A percentile compares a stretch with the other conserved stretches of the same genome.
Conservation (phyloP, 192 early-diverging fungal genomes). For the Chytriomyces sp. region DNA sequence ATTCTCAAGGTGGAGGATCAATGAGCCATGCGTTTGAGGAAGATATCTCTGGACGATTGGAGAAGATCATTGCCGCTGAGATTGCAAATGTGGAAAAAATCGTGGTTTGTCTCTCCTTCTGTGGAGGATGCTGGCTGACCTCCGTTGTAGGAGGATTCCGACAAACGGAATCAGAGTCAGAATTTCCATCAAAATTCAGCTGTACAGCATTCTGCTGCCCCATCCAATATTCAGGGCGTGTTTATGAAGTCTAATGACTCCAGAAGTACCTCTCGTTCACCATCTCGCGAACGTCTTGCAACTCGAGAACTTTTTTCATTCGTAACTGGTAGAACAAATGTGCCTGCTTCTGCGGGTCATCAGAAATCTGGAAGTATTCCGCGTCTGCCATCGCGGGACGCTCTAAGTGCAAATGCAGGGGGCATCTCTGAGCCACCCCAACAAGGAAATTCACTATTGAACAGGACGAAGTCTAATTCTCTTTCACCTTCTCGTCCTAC, state of each 20-base stretch:
- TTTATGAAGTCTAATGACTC: not conserved
- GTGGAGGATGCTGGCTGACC: not conserved
- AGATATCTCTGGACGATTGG: slow-evolving; percentile 20
- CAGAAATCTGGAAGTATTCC: not conserved
- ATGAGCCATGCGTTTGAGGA: no score
- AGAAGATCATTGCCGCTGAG: slow-evolving; percentile 15
- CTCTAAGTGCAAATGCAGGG: not conserved
- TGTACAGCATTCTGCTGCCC: not conserved
- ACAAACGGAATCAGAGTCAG: not conserved
- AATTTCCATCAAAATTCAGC: not conserved
- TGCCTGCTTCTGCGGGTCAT: not conserved
- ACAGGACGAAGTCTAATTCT: no score
- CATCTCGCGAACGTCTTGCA: not conserved
- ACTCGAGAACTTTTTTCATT: not conserved
- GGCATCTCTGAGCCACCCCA: not conserved
- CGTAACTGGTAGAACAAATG: not conserved
- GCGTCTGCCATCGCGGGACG: not conserved
- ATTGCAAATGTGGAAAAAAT: slow-evolving; percentile 18
- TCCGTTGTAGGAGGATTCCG: not conserved
- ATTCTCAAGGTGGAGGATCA: no score
- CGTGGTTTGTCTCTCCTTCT: not conserved
- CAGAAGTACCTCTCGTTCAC: not conserved
- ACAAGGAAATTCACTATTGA: not conserved
- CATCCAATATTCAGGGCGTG: not conserved
- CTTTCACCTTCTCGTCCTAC: slow-evolving; percentile 23